These are phyloP conservation scores for Penicillium brevicompactum DNA, from an alignment of 2,329 filamentous ascomycete species.

Conservation along the genomic window DNA sequence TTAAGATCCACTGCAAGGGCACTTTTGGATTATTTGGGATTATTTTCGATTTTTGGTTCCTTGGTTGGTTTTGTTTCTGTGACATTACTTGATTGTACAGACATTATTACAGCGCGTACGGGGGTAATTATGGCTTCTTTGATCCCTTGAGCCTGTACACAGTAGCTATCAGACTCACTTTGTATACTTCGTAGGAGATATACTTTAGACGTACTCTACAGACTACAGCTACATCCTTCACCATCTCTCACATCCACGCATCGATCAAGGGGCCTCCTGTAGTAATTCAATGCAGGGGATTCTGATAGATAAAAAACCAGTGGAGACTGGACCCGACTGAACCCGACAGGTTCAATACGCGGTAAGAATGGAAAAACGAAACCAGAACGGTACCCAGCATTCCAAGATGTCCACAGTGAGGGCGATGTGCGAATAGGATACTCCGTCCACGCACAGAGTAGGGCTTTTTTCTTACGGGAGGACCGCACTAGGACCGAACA, in stretches of 20 bases:
- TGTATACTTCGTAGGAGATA: too few species aligned
- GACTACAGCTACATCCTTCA: too few species aligned
- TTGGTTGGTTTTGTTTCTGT: background rate
- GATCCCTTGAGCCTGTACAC: too few species aligned
- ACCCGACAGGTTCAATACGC: conserved; percentile 19
- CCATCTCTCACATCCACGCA: background rate
- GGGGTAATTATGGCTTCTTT: too few species aligned
- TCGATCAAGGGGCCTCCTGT: background rate
- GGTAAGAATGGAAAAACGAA: conserved; percentile 20
- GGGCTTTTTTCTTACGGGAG: conserved; percentile 28
- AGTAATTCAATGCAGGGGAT: conserved; percentile 4
- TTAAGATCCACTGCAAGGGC: conserved; percentile 29
- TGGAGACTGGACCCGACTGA: conserved; percentile 14
- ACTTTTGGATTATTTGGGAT: background rate
- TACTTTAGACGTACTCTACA: too few species aligned
- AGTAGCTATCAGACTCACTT: too few species aligned
- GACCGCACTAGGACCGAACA: conserved; percentile 34
- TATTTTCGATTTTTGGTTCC: background rate
- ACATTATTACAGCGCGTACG: background rate
- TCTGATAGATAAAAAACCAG: conserved; percentile 5
- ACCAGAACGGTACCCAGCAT: conserved; percentile 17
- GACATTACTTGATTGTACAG: background rate
- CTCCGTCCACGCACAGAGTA: conserved; percentile 27
- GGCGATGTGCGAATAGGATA: conserved; percentile 21
- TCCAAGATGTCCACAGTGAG: conserved; percentile 11